These are phyloP conservation scores for Colletotrichum karsti DNA, from an alignment of 2,329 filamentous ascomycete species.

Conservation along the genomic window DNA sequence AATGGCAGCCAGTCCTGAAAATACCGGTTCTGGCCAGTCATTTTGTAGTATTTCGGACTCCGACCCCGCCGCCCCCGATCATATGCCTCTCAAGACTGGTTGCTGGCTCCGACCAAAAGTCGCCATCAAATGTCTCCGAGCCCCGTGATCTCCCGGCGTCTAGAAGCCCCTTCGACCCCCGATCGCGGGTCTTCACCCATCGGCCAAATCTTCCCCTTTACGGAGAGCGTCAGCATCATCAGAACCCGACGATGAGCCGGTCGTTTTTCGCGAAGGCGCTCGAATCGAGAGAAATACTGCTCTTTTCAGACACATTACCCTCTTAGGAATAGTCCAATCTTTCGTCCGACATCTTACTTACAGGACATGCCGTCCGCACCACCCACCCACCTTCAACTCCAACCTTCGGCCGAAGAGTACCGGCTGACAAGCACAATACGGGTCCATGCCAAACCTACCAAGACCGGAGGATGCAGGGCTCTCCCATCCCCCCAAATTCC, in stretches of 20 bases:
- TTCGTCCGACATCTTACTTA: not conserved
- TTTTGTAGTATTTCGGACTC: not conserved
- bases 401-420: not conserved
- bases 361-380: not conserved
- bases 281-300: not conserved
- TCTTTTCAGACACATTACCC: not conserved
- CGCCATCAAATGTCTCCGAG: not conserved
- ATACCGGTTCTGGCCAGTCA: not conserved
- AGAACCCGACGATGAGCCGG: not conserved
- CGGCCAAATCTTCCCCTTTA: not conserved
- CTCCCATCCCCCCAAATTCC: too few relatives aligned
- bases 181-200: not conserved
- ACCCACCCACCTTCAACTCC: not conserved
- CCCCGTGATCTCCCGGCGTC: not conserved
- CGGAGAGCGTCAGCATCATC: not conserved
- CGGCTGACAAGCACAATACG: not conserved
- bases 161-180: not conserved
- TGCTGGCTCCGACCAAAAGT: not conserved
- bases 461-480: not conserved
- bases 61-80: not conserved
- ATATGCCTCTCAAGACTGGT: too few relatives aligned
- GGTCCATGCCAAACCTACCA: not conserved
- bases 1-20: too few relatives aligned
- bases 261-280: not conserved
- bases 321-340: not conserved